These are phyloP conservation scores for Corchorus capsularis DNA, from an alignment of 345 rosid species.

Conservation along the genomic window DNA sequence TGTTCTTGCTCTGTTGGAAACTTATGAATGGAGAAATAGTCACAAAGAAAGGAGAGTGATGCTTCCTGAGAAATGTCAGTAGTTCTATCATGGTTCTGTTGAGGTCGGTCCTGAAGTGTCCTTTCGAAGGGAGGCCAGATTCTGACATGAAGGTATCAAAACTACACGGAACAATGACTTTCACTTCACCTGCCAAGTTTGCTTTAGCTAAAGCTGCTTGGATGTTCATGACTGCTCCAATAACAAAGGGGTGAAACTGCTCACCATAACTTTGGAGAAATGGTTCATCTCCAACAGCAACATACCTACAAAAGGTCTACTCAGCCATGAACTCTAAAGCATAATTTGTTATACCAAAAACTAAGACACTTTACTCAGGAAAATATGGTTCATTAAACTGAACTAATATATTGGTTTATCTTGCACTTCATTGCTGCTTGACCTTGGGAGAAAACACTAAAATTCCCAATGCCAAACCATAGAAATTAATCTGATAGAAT, in stretches of 20 bases:
- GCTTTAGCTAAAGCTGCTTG: conserved; percentile 74
- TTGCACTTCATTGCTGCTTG: not conserved
- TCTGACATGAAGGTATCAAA: conserved; percentile 66
- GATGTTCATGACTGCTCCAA: conserved; percentile 80
- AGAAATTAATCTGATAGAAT: not conserved
- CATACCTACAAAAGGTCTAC: conserved; percentile 47
- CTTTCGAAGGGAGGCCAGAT: conserved; percentile 66
- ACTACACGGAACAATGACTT: conserved; percentile 87
- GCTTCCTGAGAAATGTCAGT: conserved; percentile 66
- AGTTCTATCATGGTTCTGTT: conserved; percentile 87
- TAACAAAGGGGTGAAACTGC: conserved; percentile 69
- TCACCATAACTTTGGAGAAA: conserved; percentile 64
- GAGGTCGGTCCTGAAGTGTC: conserved; percentile 75
- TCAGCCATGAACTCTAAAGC: conserved; percentile 11
- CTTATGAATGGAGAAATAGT: conserved; percentile 65
- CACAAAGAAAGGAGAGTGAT: conserved; percentile 71
- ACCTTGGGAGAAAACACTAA: not conserved
- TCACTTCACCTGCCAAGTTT: conserved; percentile 61
- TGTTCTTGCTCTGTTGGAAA: conserved; percentile 67
- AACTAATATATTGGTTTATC: not conserved
- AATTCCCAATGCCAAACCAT: not conserved
- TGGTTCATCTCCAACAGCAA: conserved; percentile 89
- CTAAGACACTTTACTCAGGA: not conserved
- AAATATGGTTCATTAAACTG: not conserved
- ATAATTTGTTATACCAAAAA: not conserved